phyloP scores from a whole-genome alignment of 805 yeast species.

The Kodamaea nitidulidarum region DNA sequence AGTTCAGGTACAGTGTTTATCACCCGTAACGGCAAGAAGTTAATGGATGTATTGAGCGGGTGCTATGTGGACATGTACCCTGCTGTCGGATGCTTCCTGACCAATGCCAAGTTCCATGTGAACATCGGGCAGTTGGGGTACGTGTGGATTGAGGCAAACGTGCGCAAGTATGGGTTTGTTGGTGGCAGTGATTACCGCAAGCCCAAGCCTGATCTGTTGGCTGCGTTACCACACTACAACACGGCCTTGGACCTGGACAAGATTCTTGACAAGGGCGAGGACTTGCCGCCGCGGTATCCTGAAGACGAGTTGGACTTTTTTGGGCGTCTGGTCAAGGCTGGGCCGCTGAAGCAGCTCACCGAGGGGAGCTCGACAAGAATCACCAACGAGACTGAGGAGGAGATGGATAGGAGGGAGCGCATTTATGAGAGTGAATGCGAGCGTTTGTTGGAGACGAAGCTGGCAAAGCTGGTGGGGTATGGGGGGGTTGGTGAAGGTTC shows the following conservation, averaged over 20 bases:
- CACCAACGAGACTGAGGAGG: slow-evolving; percentile 33
- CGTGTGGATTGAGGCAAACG: slow-evolving; percentile 50
- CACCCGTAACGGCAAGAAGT: slow-evolving; percentile 53
- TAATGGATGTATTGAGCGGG: slow-evolving; percentile 48
- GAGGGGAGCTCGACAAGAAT: slow-evolving; percentile 11
- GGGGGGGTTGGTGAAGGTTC: slow-evolving; percentile 1
- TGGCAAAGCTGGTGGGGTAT: slow-evolving; percentile 3
- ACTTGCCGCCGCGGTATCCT: slow-evolving; percentile 67
- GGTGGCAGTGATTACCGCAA: slow-evolving; percentile 41
- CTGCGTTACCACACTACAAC: slow-evolving; percentile 36
- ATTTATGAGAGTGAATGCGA: slow-evolving; percentile 24
- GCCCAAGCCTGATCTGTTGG: slow-evolving; percentile 34
- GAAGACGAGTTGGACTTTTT: slow-evolving; percentile 60
- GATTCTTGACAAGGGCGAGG: slow-evolving; percentile 67
- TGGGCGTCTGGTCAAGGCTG: slow-evolving; percentile 38
- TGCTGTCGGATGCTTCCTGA: slow-evolving; percentile 48
- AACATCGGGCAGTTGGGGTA: slow-evolving; percentile 43
- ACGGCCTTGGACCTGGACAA: slow-evolving; percentile 34
- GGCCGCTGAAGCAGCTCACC: slow-evolving; percentile 23
- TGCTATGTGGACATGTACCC: slow-evolving; percentile 50
- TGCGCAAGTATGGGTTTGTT: slow-evolving; percentile 53
- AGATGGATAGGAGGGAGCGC: slow-evolving; percentile 32
- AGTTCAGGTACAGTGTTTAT: slow-evolving; percentile 47
- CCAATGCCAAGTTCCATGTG: slow-evolving; percentile 40
- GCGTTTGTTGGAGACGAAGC: slow-evolving; percentile 2